These are phyloP conservation scores for Pleurotus djamor DNA, from an alignment of 768 basidiomycete species.

Conservation along the genomic window DNA sequence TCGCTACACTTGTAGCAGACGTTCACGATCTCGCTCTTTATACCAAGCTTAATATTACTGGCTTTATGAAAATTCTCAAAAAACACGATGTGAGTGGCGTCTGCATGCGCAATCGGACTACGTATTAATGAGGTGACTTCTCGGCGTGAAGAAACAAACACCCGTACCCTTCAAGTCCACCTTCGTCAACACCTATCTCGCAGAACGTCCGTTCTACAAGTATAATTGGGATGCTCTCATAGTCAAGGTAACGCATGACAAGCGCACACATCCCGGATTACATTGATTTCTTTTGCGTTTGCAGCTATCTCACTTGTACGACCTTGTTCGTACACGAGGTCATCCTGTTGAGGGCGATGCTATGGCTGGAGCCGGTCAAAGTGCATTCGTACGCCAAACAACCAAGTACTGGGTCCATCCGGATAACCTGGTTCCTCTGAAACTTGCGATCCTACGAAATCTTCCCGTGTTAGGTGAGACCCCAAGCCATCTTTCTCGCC, in stretches of 20 bases:
- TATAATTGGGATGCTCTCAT: constrained; percentile 96
- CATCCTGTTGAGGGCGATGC: constrained; percentile 94
- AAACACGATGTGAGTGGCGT: constrained; percentile 82
- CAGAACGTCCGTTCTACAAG: constrained; percentile 94
- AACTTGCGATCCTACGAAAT: constrained; percentile 89
- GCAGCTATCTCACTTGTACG: constrained; percentile 82
- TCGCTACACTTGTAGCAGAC: constrained; percentile 91
- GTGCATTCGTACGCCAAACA: constrained; percentile 97
- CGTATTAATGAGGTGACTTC: constrained; percentile 1
- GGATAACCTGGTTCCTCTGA: constrained; percentile 92
- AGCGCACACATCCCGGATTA: neutral
- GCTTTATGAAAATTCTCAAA: constrained; percentile 99
- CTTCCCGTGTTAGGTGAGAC: constrained; percentile 85
- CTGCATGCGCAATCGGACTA: neutral
- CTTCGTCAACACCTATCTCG: constrained; percentile 90
- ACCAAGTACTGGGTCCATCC: constrained; percentile 99
- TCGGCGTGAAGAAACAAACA: constrained; percentile 83
- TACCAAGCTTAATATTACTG: constrained; percentile 97
- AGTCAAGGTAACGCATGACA: constrained; percentile 49
- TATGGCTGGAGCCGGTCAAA: constrained; percentile 92
- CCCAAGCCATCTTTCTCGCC: neutral
- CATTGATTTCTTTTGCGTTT: neutral
- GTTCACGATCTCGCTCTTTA: constrained; percentile 89
- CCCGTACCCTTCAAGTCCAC: constrained; percentile 74
- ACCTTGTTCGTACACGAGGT: constrained; percentile 92